phyloP scores from a whole-genome alignment of 306 rosid species.

The Alnus glutinosa region DNA sequence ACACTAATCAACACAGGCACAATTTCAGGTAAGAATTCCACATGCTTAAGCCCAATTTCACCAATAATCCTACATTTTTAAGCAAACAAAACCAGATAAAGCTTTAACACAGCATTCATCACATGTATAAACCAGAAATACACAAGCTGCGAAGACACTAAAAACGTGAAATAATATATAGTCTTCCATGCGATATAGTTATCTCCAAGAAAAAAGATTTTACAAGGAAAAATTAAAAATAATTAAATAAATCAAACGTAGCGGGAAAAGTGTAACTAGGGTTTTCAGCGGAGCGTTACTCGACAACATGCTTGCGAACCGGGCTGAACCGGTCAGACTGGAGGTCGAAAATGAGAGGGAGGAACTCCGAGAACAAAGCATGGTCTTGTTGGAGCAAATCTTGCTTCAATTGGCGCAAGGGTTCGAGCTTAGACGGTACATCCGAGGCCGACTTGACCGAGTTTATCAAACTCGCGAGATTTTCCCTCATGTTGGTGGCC shows the following conservation, averaged over 20 bases:
- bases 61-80: conserved; percentile 69
- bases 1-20: conserved; percentile 62
- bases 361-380: conserved; percentile 65
- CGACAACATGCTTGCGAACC: conserved; percentile 75
- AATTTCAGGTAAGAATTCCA: conserved; percentile 70
- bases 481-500: conserved; percentile 55
- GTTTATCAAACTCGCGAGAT: conserved; percentile 52
- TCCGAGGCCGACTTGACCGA: conserved; percentile 62
- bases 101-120: not conserved
- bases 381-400: conserved; percentile 62
- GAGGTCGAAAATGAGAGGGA: conserved; percentile 68
- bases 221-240: not conserved
- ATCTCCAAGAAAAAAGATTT: not conserved
- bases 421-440: conserved; percentile 70
- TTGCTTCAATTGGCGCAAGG: conserved; percentile 52
- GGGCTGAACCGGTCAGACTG: conserved; percentile 75
- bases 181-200: too few relatives aligned
- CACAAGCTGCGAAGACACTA: not conserved
- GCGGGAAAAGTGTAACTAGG: not conserved
- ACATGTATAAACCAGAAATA: not conserved
- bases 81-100: not conserved
- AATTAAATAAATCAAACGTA: not conserved
- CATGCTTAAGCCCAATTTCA: conserved; percentile 75
- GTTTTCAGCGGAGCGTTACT: conserved; percentile 41
- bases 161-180: not conserved